Base-by-base conservation (phyloP, 2,329 filamentous ascomycete genomes). In the Corinectria fuckeliana region DNA sequence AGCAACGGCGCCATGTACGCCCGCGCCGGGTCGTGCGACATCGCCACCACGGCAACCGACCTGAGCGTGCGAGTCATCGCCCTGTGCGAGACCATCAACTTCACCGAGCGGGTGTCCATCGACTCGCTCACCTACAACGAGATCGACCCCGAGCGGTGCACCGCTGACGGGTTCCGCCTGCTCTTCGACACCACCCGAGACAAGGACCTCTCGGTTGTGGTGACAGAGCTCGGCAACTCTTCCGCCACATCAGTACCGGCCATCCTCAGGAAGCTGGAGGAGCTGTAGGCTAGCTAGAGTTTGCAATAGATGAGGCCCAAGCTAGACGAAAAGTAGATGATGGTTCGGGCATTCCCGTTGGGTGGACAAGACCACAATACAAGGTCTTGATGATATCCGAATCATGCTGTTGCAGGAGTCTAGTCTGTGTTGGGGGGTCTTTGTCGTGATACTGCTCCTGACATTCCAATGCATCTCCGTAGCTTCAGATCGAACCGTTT, bases 71-170 rank as follows among this genome's bases (percentile, higher is more conserved):
- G 91, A 1, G 92, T 98, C 58, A 88, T 96, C 30, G 92, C 96
- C 3, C 90, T 96, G 59, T 97, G 92, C 75, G 94, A 98, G 79
- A 95, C 91, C 4, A 89, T 98, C 79, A 99, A 98, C 78, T 97
- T 98, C 75, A 95, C 70, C 26, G 85, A 79, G 88, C 89, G 92
- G 58, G 92, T 97, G 10, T 91, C 92, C 6, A 87, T 96, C 13
- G 95, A 98, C 77, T 94, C 92, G 21, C 91, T 98, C 66, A 94
- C 95, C 39, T 89, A 92, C 71, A 99, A 99, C 75, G 95, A 99
- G 80, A 89, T 97, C 62, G 93, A 77, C 84, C 93, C 75, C 71
- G 92, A 76, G 86, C 90, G 75, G 82, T 92, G 78, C 78, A 79
- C 81, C 14, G 77, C 78, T 16, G 79, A 80, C 36, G 78, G 76